Evolutionary conservation across 306 rosid species (phyloP), one percentile per base, ranked within the genome.

Genomic region (Inga leiocalycina): DNA sequence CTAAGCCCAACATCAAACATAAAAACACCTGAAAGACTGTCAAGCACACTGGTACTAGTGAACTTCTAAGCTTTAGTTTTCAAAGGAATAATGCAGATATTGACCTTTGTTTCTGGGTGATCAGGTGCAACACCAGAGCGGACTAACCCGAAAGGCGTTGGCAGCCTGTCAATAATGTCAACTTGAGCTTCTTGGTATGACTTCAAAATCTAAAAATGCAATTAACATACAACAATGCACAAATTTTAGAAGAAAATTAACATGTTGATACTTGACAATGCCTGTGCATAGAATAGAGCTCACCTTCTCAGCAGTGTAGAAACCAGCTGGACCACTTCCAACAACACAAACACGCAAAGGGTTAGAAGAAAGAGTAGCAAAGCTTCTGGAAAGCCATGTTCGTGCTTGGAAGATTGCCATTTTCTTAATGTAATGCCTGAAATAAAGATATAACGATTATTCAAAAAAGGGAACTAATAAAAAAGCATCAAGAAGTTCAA

Each of bases 31-130:
- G 32, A 10, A 46, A 52, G 30, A 64, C 56, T 72, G 27, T 66
- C n/a, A 49, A 43, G 56, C 54, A 78, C 5, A 45, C 62, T 6
- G 30, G 30, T 80, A 35, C 46, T 3, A 57, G 17, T 81, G 10
- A 78, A 74, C 32, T 46, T 20, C 65, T n/a, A 73, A 82, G 12
- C n/a, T 45, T 2, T 19, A 71, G 19, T 61, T 59, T 70, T 6
- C 14, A 17, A 44, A 83, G 4, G 14, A 80, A 35, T 46, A 66
- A 27, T 15, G 71, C 80, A 71, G 66, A 37, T 62, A 57, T 13
- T 37, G 59, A 96, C 98, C 97, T 96, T 96, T 14, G 98, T 96
- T 89, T 96, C 99, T 45, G 97, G 99, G 81, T 96, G 98, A 89
- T 96, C 98, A 19, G 98, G 99, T 11, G 99, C 99, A 56, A 94